These are phyloP conservation scores for Perkinsela sp. DNA, from an alignment of 208 protist genomes.

Conservation along the genomic window DNA sequence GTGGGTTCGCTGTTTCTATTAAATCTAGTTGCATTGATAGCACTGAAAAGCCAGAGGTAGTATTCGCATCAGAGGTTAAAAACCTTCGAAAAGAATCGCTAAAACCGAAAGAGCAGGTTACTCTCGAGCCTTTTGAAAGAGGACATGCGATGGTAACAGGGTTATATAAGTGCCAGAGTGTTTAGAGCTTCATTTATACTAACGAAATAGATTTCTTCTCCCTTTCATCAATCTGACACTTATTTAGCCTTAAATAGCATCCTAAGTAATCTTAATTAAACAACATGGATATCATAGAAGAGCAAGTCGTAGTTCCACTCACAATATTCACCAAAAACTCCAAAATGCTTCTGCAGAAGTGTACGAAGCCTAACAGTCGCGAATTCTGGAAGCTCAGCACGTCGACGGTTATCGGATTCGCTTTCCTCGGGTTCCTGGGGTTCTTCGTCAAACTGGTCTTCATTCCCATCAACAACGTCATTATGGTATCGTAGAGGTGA, in stretches of 20 bases:
- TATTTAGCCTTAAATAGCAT: too few relatives aligned
- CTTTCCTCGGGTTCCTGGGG: slow-evolving; percentile 74
- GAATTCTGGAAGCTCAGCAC: slow-evolving; percentile 61
- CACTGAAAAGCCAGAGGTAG: slow-evolving; percentile 75
- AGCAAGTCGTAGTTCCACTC: slow-evolving; percentile 32
- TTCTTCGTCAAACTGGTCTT: slow-evolving; percentile 82
- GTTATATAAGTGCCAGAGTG: slow-evolving; percentile 37
- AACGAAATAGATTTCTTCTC: slow-evolving; percentile 2
- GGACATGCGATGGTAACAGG: slow-evolving; percentile 95
- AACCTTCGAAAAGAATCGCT: slow-evolving; percentile 86
- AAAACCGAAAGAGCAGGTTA: slow-evolving; percentile 89
- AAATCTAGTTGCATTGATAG: slow-evolving; percentile 99
- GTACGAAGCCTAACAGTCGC: slow-evolving; percentile 66
- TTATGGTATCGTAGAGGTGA: slow-evolving; percentile 27
- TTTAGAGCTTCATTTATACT: not conserved
- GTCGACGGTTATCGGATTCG: slow-evolving; percentile 59
- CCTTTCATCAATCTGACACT: too few relatives aligned
- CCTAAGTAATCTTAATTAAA: too few relatives aligned
- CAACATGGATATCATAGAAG: slow-evolving; percentile 65
- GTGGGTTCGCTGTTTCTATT: slow-evolving; percentile 98
- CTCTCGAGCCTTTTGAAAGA: slow-evolving; percentile 95
- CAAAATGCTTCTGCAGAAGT: slow-evolving; percentile 57
- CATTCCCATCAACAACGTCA: slow-evolving; percentile 82
- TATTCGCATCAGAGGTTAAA: slow-evolving; percentile 90
- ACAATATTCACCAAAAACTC: slow-evolving; percentile 47